Conservation (phyloP, 805 yeast genomes). For the Sugiyamaella qingdaonensis region DNA sequence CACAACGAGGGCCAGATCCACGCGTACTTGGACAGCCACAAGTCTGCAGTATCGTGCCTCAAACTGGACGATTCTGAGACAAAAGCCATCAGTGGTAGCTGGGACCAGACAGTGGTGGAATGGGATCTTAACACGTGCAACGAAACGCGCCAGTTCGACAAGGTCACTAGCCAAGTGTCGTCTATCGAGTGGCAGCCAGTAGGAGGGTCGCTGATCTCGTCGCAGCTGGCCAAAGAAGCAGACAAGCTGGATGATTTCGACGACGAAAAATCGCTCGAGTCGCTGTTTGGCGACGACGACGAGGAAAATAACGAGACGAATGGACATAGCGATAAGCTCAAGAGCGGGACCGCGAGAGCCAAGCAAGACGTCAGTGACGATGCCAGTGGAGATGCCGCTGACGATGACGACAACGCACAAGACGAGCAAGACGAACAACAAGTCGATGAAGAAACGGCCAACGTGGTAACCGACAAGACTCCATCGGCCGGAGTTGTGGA, state of each 20-base stretch:
- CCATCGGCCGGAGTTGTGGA: slow-evolving; percentile 9
- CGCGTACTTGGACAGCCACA: slow-evolving; percentile 71
- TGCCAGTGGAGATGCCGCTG: background rate
- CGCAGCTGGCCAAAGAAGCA: slow-evolving; percentile 17
- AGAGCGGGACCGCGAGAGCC: background rate
- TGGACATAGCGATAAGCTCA: slow-evolving; percentile 4
- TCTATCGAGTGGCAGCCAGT: slow-evolving; percentile 54
- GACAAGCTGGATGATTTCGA: slow-evolving; percentile 24
- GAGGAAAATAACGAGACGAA: slow-evolving; percentile 31
- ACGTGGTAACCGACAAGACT: background rate
- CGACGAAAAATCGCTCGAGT: slow-evolving; percentile 40
- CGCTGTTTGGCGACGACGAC: slow-evolving; percentile 57
- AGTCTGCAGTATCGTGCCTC: slow-evolving; percentile 69
- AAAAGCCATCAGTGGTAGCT: slow-evolving; percentile 71
- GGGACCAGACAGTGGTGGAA: slow-evolving; percentile 77
- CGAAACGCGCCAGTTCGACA: slow-evolving; percentile 44
- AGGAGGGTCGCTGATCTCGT: slow-evolving; percentile 25
- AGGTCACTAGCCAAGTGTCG: slow-evolving; percentile 75
- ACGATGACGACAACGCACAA: slow-evolving; percentile 1
- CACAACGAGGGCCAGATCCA: slow-evolving; percentile 77
- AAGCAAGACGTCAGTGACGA: background rate
- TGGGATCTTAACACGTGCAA: slow-evolving; percentile 86
- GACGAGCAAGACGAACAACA: background rate
- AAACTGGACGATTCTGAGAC: slow-evolving; percentile 59
- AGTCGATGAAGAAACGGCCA: slow-evolving; percentile 1